A percentile compares a stretch with the other conserved stretches of the same genome.
These are phyloP conservation scores for Astraeus odoratus DNA, from an alignment of 768 basidiomycete species.

Conservation along the genomic window DNA sequence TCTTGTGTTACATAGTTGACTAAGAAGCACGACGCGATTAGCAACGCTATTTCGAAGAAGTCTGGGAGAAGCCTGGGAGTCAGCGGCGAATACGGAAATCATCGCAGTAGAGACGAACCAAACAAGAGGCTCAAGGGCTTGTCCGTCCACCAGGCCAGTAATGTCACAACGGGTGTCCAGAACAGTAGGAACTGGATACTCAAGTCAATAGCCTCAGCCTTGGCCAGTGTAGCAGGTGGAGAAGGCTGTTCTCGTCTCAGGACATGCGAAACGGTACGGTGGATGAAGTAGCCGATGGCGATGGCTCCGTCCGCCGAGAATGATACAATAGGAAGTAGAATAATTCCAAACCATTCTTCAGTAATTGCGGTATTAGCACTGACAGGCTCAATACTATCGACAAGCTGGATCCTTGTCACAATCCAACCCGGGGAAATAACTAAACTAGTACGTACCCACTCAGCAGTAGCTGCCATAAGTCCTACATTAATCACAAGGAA, in stretches of 20 bases:
- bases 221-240: slow-evolving; percentile 52
- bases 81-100: too few relatives aligned
- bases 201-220: slow-evolving; percentile 65
- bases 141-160: slow-evolving; percentile 60
- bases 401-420: slow-evolving; percentile 36
- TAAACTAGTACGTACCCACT: slow-evolving; percentile 45
- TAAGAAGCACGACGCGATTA: slow-evolving; percentile 64
- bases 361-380: slow-evolving; percentile 35
- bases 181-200: slow-evolving; percentile 73
- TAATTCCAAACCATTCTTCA: slow-evolving; percentile 63
- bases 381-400: slow-evolving; percentile 56
- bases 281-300: slow-evolving; percentile 46
- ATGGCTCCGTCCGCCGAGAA: slow-evolving; percentile 67
- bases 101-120: slow-evolving; percentile 35
- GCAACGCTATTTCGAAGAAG: slow-evolving; percentile 57
- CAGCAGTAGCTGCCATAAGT: slow-evolving; percentile 63
- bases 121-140: slow-evolving; percentile 62
- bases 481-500: slow-evolving; percentile 47
- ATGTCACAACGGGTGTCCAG: slow-evolving; percentile 69
- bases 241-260: slow-evolving; percentile 21
- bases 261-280: background rate
- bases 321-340: slow-evolving; percentile 65
- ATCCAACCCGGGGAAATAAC: background rate
- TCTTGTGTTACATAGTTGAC: slow-evolving; percentile 79
- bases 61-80: too few relatives aligned